These are phyloP conservation scores for Stagonosporopsis cucurbitacearum DNA, from an alignment of 2,329 filamentous ascomycete genomes.

Conservation along the genomic window DNA sequence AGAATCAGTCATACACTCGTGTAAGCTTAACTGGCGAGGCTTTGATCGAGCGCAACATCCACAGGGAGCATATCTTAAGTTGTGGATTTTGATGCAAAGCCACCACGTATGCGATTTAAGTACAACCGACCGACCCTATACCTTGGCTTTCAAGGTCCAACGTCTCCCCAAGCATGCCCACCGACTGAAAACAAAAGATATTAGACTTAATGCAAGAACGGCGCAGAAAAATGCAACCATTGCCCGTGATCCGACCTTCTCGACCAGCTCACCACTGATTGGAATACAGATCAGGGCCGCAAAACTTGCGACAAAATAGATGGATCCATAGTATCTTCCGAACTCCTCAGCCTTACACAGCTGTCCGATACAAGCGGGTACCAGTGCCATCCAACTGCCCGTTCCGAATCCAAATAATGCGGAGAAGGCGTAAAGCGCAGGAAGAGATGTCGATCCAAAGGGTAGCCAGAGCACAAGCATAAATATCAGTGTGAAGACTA, in stretches of 20 bases:
- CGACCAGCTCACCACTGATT: constrained; percentile 45
- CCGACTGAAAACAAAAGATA: constrained; percentile 42
- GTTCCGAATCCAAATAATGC: constrained; percentile 57
- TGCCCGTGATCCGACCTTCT: constrained; percentile 39
- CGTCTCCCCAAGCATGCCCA: constrained; percentile 46
- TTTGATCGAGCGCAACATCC: too few species aligned
- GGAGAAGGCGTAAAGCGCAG: constrained; percentile 49
- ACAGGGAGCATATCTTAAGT: too few species aligned
- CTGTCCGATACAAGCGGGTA: constrained; percentile 57
- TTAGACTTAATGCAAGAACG: constrained; percentile 39
- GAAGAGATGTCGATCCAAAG: constrained; percentile 38
- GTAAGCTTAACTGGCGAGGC: too few species aligned
- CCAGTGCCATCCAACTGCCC: constrained; percentile 54
- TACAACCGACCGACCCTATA: constrained; percentile 6
- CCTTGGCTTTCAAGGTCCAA: constrained; percentile 38
- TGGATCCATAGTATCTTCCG: constrained; percentile 60
- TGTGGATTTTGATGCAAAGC: neutral
- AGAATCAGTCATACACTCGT: too few species aligned
- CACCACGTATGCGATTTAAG: neutral
- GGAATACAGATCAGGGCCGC: constrained; percentile 47
- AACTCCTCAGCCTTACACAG: constrained; percentile 56
- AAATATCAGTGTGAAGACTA: constrained; percentile 44
- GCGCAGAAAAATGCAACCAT: constrained; percentile 47
- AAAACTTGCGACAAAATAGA: constrained; percentile 48
- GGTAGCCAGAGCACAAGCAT: constrained; percentile 48